Evolutionary conservation across 768 basidiomycete genomes (phyloP), one percentile per base, ranked within the genome.

Genomic region (Lactarius tabidus): DNA sequence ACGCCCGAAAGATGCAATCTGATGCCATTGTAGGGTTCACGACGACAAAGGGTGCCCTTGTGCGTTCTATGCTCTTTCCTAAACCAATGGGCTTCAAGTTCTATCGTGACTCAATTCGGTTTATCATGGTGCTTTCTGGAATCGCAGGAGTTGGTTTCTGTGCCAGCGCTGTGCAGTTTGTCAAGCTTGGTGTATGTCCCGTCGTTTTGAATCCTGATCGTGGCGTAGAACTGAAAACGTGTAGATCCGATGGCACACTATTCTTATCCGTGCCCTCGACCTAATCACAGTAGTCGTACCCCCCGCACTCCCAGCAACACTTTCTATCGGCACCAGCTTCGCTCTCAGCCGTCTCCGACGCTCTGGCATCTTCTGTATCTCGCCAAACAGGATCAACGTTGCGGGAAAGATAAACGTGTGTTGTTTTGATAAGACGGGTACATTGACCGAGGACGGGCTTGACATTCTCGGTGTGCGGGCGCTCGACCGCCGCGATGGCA

Each of bases 1-100:
- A 6, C 39, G 29, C 48, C 45, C n/a, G 23, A 52, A 54, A 23
- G 62, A 17, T 59, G 45, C 52, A 43, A 38, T 23, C 59, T 61
- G 17, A 63, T 56, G 20, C 67, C 9, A n/a, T 67, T 59, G n/a
- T 57, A 88, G 90, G 92, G 1, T 98, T 98, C 77, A 93, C 91
- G 74, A 99, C 97, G 1, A 99, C 97, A 6, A 98, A 98, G 77
- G 97, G 97, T 20, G 91, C 96, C 1, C 79, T 99, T 28, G 86
- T 98, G 28, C 84, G 97, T 28, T 98, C 96, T 0, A 99, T 99
- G 96, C 80, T 99, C 18, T 99, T 95, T 78, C 97, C 97, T 0
- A 98, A 97, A 73, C 95, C 96, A 0, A 95, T 97, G 67, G 96
- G 95, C 0, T 99, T 99, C 85, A 97, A 97, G 75, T 98, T 99